A percentile compares a stretch with the other conserved stretches of the same genome.
phyloP scores from a whole-genome alignment of 148 eudicot species.

The Nepenthes gracilis region DNA sequence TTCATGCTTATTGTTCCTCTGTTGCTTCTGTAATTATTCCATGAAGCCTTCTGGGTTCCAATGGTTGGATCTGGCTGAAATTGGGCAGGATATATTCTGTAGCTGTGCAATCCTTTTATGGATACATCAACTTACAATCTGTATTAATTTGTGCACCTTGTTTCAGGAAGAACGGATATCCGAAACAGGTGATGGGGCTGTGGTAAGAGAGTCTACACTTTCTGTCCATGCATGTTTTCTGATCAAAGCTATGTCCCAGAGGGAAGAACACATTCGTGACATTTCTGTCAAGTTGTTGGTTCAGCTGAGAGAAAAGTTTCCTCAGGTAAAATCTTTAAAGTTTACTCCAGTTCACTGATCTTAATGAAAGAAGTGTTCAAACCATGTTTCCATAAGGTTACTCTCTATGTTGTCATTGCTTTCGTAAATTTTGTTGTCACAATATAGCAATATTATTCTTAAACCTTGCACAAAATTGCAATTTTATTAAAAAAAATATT shows the following conservation, averaged over 20 bases:
- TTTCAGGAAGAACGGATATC: conserved; percentile 63
- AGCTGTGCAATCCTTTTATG: too few relatives aligned
- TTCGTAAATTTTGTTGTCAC: too few relatives aligned
- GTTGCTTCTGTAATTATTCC: too few relatives aligned
- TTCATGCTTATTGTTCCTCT: too few relatives aligned
- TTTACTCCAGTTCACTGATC: neutral
- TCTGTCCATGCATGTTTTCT: conserved; percentile 83
- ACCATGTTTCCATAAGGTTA: too few relatives aligned
- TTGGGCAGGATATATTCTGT: neutral
- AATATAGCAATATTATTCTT: too few relatives aligned
- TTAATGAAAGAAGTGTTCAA: too few relatives aligned
- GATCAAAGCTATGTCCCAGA: conserved; percentile 78
- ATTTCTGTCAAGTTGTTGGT: conserved; percentile 64
- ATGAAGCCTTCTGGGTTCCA: too few relatives aligned
- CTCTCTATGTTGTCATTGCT: neutral
- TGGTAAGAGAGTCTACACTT: conserved; percentile 61
- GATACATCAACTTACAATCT: neutral
- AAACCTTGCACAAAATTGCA: too few relatives aligned
- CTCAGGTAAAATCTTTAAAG: conserved; percentile 44
- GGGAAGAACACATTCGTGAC: conserved; percentile 93
- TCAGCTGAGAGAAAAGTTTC: conserved; percentile 82
- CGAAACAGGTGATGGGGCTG: conserved; percentile 72
- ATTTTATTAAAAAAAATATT: too few relatives aligned
- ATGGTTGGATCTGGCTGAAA: too few relatives aligned
- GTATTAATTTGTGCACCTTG: neutral